Conservation (phyloP, 108 stramenopile genomes). For the Skeletonema tropicum region DNA sequence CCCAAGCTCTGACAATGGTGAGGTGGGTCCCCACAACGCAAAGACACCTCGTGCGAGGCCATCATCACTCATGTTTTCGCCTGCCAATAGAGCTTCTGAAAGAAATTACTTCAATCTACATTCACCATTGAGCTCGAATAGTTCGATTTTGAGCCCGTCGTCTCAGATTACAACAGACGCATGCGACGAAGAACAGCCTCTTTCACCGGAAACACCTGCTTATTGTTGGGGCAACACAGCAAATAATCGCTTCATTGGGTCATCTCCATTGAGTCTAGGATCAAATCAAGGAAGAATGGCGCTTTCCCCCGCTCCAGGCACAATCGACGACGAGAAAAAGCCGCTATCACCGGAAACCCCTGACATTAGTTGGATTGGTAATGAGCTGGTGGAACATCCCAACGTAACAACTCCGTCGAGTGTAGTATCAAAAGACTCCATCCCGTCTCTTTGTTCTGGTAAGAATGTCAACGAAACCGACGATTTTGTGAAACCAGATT, state of each 20-base stretch:
- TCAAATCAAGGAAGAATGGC: background rate
- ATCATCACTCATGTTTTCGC: background rate
- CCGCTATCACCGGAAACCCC: background rate
- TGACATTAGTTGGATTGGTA: background rate
- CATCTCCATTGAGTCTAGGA: slow-evolving; percentile 1
- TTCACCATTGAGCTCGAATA: background rate
- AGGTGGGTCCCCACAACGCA: background rate
- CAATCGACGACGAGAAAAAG: background rate
- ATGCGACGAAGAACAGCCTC: slow-evolving; percentile 12
- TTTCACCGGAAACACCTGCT: slow-evolving; percentile 7
- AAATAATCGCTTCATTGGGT: background rate
- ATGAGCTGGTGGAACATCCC: background rate
- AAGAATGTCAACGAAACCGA: background rate
- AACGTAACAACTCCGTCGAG: background rate
- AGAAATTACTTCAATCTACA: background rate
- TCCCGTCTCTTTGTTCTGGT: background rate
- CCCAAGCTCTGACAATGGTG: background rate
- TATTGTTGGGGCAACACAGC: background rate
- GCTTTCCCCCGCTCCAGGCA: background rate
- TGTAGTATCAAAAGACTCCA: background rate
- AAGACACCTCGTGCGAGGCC: background rate
- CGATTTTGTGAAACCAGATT: background rate
- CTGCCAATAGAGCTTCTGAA: background rate
- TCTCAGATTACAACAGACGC: background rate
- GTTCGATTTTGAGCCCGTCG: background rate